A percentile compares a stretch with the other conserved stretches of the same genome.
These are phyloP conservation scores for Dalbergia cultrata DNA, from an alignment of 306 rosid genomes.

Conservation along the genomic window DNA sequence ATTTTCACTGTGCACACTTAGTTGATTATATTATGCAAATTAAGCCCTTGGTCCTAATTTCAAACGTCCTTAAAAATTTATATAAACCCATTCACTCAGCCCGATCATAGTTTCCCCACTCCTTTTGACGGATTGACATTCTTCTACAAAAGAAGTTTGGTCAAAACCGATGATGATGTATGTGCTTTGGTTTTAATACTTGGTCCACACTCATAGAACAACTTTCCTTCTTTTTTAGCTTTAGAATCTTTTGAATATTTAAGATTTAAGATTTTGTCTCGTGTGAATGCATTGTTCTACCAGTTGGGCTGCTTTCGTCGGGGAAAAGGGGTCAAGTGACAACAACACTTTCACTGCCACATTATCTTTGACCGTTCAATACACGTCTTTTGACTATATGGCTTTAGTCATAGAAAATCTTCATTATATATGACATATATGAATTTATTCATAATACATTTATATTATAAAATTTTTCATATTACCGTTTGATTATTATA, in stretches of 20 bases:
- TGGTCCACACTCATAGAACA: slow-evolving; percentile 31
- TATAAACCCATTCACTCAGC: too few species aligned
- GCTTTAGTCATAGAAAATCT: background rate
- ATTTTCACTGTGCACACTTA: too few species aligned
- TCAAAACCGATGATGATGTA: background rate
- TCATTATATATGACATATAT: too few species aligned
- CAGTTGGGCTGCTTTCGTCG: slow-evolving; percentile 30
- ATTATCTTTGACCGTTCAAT: slow-evolving; percentile 40
- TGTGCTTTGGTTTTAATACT: slow-evolving; percentile 13
- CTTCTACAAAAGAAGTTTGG: background rate
- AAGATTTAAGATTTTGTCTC: background rate
- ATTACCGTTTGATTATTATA: too few species aligned
- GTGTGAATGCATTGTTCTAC: background rate
- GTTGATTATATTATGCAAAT: too few species aligned
- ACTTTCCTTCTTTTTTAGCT: background rate
- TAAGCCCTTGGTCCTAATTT: too few species aligned
- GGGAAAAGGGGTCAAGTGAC: slow-evolving; percentile 20
- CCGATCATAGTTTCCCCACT: background rate
- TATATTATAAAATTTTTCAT: too few species aligned
- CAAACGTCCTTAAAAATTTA: too few species aligned
- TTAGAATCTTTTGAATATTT: slow-evolving; percentile 12
- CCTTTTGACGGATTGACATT: background rate
- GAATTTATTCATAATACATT: too few species aligned
- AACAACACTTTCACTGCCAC: slow-evolving; percentile 22
- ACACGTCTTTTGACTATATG: background rate